Evolutionary conservation across 176 grass and related monocot genomes (phyloP).

Genomic region (Musa beccarii): DNA sequence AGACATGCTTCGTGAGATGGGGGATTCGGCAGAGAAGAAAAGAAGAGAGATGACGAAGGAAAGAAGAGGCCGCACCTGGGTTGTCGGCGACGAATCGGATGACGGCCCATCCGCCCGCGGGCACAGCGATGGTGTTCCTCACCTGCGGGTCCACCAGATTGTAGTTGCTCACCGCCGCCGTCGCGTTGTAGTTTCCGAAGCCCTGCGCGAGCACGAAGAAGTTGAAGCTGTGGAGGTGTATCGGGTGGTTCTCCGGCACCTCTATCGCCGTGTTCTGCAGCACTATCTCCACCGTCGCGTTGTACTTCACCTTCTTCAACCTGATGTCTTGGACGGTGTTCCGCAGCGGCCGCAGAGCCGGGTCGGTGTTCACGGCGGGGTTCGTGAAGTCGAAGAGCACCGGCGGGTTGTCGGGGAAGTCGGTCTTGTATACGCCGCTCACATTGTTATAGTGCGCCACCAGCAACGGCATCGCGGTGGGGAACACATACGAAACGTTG

Average conservation of each 20-base stretch:
- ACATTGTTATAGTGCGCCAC: constrained; percentile 25
- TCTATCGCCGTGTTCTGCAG: constrained; percentile 59
- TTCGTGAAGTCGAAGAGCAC: constrained; percentile 48
- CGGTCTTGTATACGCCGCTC: constrained; percentile 32
- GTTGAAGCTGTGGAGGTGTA: constrained; percentile 57
- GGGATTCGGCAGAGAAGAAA: no score
- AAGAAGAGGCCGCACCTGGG: constrained; percentile 30
- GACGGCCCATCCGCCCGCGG: constrained; percentile 48
- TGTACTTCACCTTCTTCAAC: constrained; percentile 37
- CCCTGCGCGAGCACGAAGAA: constrained; percentile 60
- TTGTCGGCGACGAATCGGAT: constrained; percentile 67
- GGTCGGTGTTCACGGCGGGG: no score
- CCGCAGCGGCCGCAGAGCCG: constrained; percentile 13
- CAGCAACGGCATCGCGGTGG: constrained; percentile 26
- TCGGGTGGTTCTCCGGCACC: constrained; percentile 54
- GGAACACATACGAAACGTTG: constrained; percentile 49
- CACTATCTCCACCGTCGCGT: constrained; percentile 55
- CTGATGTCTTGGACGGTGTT: constrained; percentile 27
- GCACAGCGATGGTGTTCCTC: constrained; percentile 60
- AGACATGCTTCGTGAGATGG: no score
- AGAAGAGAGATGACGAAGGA: no score
- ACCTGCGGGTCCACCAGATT: constrained; percentile 53
- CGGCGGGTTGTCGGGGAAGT: constrained; percentile 51
- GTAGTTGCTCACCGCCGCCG: not conserved
- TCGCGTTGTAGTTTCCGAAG: constrained; percentile 44